Conservation (phyloP, 192 early-diverging fungal species). For the Spinellus fusiger region DNA sequence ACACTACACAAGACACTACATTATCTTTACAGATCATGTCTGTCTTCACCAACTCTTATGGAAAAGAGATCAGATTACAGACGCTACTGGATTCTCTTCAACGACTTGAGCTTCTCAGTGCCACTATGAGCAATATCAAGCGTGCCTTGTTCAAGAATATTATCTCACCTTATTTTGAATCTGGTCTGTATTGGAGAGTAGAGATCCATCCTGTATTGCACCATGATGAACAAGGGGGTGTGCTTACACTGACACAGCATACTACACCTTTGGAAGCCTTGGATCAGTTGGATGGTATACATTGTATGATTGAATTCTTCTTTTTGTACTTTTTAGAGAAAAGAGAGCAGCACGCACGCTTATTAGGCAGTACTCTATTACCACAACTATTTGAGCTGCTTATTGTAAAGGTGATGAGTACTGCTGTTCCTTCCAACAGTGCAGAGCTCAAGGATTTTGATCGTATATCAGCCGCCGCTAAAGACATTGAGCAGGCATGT, state of each 20-base stretch:
- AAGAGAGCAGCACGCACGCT: not conserved
- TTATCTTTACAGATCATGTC: too few relatives aligned
- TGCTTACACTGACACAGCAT: too few relatives aligned
- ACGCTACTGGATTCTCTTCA: conserved; percentile 2
- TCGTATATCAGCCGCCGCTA: conserved; percentile 1
- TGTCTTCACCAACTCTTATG: too few relatives aligned
- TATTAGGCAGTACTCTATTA: conserved; percentile 21
- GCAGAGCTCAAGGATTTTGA: conserved; percentile 10
- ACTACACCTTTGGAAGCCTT: too few relatives aligned
- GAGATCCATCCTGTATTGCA: too few relatives aligned
- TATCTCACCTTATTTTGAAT: conserved; percentile 10
- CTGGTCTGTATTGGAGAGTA: not conserved
- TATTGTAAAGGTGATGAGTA: conserved; percentile 2
- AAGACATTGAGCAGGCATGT: conserved; percentile 4
- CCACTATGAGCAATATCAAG: conserved; percentile 3
- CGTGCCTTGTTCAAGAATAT: conserved; percentile 13
- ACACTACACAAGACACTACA: too few relatives aligned
- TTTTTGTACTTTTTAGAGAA: conserved; percentile 10
- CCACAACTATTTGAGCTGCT: conserved; percentile 8
- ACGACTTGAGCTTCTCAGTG: conserved; percentile 1
- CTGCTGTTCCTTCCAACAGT: conserved; percentile 15
- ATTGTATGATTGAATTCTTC: conserved; percentile 19
- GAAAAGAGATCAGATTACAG: not conserved
- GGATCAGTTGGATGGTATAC: conserved; percentile 4
- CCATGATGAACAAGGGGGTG: too few relatives aligned